Evolutionary conservation across 495 filamentous ascomycete genomes (phyloP).

Genomic region (Annulohypoxylon nitens): DNA sequence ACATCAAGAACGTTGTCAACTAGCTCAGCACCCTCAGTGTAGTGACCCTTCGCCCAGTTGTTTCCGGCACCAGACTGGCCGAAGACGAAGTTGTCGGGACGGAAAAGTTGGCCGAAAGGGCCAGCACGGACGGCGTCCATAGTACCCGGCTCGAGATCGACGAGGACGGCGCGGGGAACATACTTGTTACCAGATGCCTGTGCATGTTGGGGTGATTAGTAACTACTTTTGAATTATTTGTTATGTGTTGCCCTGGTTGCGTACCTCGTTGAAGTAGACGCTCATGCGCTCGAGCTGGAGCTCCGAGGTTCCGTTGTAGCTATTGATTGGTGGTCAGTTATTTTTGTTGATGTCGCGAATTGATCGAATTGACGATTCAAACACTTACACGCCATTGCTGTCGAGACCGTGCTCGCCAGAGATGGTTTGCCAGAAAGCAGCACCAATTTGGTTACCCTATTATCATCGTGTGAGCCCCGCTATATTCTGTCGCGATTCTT

Average conservation of each 20-base stretch:
- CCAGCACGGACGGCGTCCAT: constrained; percentile 99
- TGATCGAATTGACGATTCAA: constrained; percentile 17
- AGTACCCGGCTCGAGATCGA: constrained; percentile 98
- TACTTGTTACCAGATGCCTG: constrained; percentile 98
- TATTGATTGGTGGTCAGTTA: constrained; percentile 61
- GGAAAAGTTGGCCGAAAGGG: constrained; percentile 99
- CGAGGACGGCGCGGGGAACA: constrained; percentile 98
- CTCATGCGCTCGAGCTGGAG: constrained; percentile 99
- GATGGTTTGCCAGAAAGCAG: constrained; percentile 99
- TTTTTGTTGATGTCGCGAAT: constrained; percentile 7
- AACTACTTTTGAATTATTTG: background rate
- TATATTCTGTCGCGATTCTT: constrained; percentile 45
- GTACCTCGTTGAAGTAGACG: constrained; percentile 99
- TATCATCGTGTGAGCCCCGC: constrained; percentile 53
- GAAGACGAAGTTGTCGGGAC: constrained; percentile 99
- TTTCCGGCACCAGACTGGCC: constrained; percentile 99
- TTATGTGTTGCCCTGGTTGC: constrained; percentile 28
- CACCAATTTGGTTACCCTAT: constrained; percentile 99
- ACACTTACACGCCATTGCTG: constrained; percentile 78
- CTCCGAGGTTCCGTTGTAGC: constrained; percentile 97
- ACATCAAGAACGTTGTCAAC: constrained; percentile 99
- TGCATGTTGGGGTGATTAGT: constrained; percentile 21
- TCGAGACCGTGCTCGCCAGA: constrained; percentile 99
- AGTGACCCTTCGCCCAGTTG: constrained; percentile 99
- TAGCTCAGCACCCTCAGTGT: constrained; percentile 99